Evolutionary conservation across 805 yeast genomes (phyloP).

Genomic region (Candida ovalis): DNA sequence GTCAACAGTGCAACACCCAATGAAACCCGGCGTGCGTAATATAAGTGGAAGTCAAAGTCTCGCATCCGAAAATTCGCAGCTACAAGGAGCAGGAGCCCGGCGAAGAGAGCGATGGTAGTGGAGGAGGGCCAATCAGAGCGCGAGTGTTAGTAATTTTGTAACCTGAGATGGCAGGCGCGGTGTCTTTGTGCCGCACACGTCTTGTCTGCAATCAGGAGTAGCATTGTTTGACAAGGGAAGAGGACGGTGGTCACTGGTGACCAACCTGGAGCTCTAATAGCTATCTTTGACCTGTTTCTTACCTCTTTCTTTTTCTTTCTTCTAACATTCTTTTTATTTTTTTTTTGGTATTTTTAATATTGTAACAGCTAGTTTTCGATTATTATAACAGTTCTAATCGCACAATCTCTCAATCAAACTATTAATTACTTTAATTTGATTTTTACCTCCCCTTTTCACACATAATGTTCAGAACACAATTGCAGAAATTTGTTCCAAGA

Average conservation of each 20-base stretch:
- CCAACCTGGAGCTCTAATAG: neutral
- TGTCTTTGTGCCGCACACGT: neutral
- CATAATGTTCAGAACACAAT: slow-evolving; percentile 11
- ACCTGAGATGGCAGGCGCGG: neutral
- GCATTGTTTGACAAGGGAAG: neutral
- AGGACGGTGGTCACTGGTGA: neutral
- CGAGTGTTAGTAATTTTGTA: neutral
- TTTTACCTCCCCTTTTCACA: neutral
- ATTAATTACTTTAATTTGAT: neutral
- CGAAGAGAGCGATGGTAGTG: neutral
- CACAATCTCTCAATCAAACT: neutral
- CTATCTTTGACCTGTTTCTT: neutral
- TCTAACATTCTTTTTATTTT: neutral
- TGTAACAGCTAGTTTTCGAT: neutral
- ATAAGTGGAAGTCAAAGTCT: neutral
- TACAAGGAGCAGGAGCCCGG: neutral
- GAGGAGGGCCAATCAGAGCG: neutral
- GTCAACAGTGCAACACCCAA: neutral
- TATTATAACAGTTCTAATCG: no score
- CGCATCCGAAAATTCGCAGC: neutral
- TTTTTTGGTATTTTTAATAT: neutral
- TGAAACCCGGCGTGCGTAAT: neutral
- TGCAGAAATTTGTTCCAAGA: slow-evolving; percentile 9
- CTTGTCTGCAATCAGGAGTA: neutral
- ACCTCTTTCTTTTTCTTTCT: neutral